These are phyloP conservation scores for Hypholoma fasciculare DNA, from an alignment of 768 basidiomycete genomes.

Conservation along the genomic window DNA sequence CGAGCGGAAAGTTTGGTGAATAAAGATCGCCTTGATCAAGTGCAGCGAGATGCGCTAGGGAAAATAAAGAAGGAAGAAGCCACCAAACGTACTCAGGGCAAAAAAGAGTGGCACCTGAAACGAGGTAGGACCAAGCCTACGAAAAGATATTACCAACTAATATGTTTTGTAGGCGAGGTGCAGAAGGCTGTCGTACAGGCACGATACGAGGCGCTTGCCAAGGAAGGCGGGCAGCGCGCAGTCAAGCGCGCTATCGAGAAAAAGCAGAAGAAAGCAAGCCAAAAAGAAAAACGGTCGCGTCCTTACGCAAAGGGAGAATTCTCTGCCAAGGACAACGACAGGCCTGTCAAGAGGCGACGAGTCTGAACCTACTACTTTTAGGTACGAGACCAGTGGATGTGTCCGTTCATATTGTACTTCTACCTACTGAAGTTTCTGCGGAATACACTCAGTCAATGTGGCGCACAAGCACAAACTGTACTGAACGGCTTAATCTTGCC, in stretches of 20 bases:
- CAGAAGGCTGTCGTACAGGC: slow-evolving; percentile 72
- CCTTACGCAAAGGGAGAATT: slow-evolving; percentile 50
- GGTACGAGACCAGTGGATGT: neutral
- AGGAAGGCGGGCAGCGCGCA: slow-evolving; percentile 73
- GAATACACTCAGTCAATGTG: neutral
- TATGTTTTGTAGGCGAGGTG: slow-evolving; percentile 62
- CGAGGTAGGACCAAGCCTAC: slow-evolving; percentile 49
- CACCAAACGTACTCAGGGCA: slow-evolving; percentile 72
- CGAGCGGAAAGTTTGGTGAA: slow-evolving; percentile 78
- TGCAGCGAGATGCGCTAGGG: slow-evolving; percentile 69
- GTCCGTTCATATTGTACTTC: neutral
- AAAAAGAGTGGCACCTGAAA: slow-evolving; percentile 86
- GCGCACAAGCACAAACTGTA: no score
- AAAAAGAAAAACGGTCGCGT: slow-evolving; percentile 86
- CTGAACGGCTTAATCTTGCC: no score
- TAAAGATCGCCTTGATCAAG: slow-evolving; percentile 61
- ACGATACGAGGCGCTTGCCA: slow-evolving; percentile 76
- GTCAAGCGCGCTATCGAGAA: slow-evolving; percentile 89
- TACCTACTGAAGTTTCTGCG: no score
- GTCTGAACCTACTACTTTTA: neutral
- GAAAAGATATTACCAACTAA: slow-evolving; percentile 6
- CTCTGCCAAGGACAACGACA: slow-evolving; percentile 7
- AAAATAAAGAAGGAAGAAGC: slow-evolving; percentile 57
- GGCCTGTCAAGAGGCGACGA: slow-evolving; percentile 3
- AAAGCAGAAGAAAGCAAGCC: slow-evolving; percentile 82